A percentile compares a stretch with the other conserved stretches of the same genome.
These are phyloP conservation scores for Diaporthe longicolla DNA, from an alignment of 2,329 filamentous ascomycete genomes.

Conservation along the genomic window DNA sequence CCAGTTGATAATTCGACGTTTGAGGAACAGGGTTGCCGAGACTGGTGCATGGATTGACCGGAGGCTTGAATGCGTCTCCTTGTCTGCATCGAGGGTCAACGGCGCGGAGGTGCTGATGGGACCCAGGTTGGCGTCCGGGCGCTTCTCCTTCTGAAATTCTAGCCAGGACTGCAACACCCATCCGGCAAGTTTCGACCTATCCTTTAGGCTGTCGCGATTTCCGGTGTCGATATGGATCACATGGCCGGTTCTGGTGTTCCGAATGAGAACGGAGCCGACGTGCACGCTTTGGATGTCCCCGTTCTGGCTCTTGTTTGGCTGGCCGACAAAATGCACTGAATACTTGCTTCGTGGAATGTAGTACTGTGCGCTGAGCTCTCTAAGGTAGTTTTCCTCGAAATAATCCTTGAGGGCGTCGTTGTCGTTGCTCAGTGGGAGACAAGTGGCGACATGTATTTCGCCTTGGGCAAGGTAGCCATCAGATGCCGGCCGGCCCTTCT, in stretches of 20 bases:
- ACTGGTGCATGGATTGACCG: background rate
- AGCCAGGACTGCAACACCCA: background rate
- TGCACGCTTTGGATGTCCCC: background rate
- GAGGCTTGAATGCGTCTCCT: background rate
- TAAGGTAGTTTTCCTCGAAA: background rate
- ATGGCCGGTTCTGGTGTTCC: background rate
- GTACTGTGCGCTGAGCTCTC: background rate
- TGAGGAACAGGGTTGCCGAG: background rate
- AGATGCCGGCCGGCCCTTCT: background rate
- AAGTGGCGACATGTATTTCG: background rate
- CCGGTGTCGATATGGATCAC: conserved; percentile 3
- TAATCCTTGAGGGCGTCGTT: background rate
- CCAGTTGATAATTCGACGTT: background rate
- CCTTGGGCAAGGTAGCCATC: conserved; percentile 2
- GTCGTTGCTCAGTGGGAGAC: background rate
- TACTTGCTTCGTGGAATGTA: conserved; percentile 18
- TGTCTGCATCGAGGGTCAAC: background rate
- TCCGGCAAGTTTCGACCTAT: background rate
- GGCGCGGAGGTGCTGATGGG: background rate
- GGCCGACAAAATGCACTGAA: conserved; percentile 1
- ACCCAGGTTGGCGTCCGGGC: background rate
- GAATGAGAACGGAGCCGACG: conserved; percentile 3
- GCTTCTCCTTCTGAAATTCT: background rate
- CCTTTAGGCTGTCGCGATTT: background rate
- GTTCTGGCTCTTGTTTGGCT: background rate